Base-by-base conservation (phyloP, 129 eudicot species). In the Escallonia rubra region DNA sequence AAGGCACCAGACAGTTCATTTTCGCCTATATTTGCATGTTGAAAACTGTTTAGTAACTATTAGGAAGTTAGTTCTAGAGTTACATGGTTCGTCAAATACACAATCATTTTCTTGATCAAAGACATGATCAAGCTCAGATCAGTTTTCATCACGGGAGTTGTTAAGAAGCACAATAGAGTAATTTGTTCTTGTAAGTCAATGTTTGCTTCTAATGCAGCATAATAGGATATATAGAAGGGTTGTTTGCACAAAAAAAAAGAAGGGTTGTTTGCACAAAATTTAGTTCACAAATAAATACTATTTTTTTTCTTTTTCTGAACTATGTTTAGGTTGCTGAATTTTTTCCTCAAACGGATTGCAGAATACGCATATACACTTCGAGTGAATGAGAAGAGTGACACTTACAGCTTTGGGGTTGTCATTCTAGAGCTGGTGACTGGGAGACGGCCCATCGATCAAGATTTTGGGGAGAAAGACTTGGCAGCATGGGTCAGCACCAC, bases 301-400 rank as follows among this genome's bases (percentile, higher is more conserved):
- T 52, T 11, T 7, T 52, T 54, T 54, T 2, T 54, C 34, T 54
- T 34, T 12, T 54, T 54, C 59, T 4, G 14, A 54, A 3, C 12
- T 9, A n/a, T 50, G 12, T 50, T 3, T 8, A 50, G 3, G 12
- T 8, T 50, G 0, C 55, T 54, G 3, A 54, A 8, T 5, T 50
- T 54, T 13, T 54, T 54, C 23, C 7, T 10, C 15, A 13, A 48
- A 66, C 40, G 4, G 2, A 63, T 57, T 52, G 71, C 78, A 89
- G 96, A 89, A 82, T 92, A 92, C 65, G 98, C 96, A 11, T 92
- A 92, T 61, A 92, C 98, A 1, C 89, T 92, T 48, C 85, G 87
- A 42, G 96, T 92, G 59, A 86, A 80, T 49, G 98, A 92, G 61
- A 92, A 88, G 84, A 92, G 98, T 43, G 98, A 92, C 76, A 84